phyloP scores from a whole-genome alignment of 2,329 filamentous ascomycete genomes.

The Apiospora phragmitis region DNA sequence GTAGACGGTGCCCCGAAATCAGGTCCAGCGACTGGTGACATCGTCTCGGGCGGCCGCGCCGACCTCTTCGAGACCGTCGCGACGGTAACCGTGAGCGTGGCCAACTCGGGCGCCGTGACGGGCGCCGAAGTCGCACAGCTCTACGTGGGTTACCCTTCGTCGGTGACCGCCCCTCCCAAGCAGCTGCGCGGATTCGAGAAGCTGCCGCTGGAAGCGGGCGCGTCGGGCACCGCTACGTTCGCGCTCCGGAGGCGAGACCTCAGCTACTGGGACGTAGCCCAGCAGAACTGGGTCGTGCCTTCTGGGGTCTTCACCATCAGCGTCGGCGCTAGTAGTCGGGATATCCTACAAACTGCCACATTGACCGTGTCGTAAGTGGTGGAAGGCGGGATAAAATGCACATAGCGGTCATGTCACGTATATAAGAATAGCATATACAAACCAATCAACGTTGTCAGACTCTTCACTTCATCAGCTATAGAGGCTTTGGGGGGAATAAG shows the following conservation, averaged over 20 bases:
- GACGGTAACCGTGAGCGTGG: constrained; percentile 48
- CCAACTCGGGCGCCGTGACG: constrained; percentile 50
- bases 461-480: neutral
- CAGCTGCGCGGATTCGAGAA: constrained; percentile 67
- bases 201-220: constrained; percentile 49
- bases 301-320: constrained; percentile 27
- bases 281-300: constrained; percentile 61
- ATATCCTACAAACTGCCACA: neutral
- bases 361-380: neutral
- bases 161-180: constrained; percentile 32
- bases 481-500: neutral
- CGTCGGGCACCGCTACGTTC: constrained; percentile 50
- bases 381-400: neutral
- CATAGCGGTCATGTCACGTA: neutral
- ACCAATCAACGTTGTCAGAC: neutral
- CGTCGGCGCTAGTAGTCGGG: constrained; percentile 8
- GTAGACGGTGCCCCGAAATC: constrained; percentile 30
- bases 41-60: constrained; percentile 52
- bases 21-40: constrained; percentile 46
- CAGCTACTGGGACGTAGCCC: constrained; percentile 61
- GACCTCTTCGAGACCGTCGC: constrained; percentile 56
- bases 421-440: neutral
- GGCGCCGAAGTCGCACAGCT: constrained; percentile 60
- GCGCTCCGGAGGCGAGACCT: constrained; percentile 60
- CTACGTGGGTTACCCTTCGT: constrained; percentile 55